Evolutionary conservation across 129 eudicot genomes (phyloP), one percentile per base, ranked within the genome.

Genomic region (Centella asiatica): DNA sequence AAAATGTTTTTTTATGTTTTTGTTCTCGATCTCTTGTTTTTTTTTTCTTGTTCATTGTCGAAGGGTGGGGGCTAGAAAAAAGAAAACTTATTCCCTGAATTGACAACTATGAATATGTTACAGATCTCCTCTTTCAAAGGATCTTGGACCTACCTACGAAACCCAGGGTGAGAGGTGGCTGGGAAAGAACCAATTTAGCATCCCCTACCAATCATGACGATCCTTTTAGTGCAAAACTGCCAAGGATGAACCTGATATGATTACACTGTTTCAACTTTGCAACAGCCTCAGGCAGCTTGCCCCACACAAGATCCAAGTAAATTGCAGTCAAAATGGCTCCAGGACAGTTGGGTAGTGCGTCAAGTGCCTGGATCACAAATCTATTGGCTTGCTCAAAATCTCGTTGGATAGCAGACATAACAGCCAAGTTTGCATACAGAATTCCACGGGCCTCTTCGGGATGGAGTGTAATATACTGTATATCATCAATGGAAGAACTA

Each of bases 401-500:
- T 60, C 96, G 96, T 51, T 81, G 82, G 46, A 83, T 57, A 2
- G 90, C 98, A 48, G 80, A 80, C 64, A 84, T 37, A 64, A 84
- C 80, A 34, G 96, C 96, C 55, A 77, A 70, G 71, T 92, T 75
- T 4, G 89, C 90, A 37, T 66, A 74, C 15, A 92, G 74, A 25
- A 77, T 72, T 63, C 86, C 96, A 5, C 83, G 90, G 25, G 96
- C 98, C 77, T 87, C 88, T 32, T 84, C 95, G 3, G 98, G 96
- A 66, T 76, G 79, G 51, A 72, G 81, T 60, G 64, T 44, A 22
- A 65, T 54, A n/a, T 45, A 80, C 50, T 70, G 75, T 14, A 69
- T 51, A 45, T 72, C 90, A 57, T 83, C 83, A 2, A 48, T 39
- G 4, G 66, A 39, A 36, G 78, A 39, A 34, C 74, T 20, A 47